phyloP scores from a whole-genome alignment of 202 grass and related monocot species.

The Digitaria exilis region DNA sequence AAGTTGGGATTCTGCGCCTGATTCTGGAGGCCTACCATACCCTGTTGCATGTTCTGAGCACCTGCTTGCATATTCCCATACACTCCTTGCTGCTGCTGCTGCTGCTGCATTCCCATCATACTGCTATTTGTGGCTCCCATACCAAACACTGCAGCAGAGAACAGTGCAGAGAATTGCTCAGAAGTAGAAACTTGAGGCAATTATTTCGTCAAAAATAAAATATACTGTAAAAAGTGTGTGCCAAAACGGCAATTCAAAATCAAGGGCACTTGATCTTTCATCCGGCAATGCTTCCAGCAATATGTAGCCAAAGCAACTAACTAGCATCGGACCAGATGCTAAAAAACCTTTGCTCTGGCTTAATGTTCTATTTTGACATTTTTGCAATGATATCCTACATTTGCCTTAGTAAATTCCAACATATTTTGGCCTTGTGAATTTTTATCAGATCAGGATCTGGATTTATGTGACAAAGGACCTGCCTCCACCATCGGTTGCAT shows the following conservation, averaged over 20 bases:
- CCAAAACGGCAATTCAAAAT: not conserved
- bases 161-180: not conserved
- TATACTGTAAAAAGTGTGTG: not conserved
- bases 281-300: not conserved
- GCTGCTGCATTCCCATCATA: slow-evolving; percentile 88
- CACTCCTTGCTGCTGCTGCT: slow-evolving; percentile 79
- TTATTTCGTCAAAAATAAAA: slow-evolving; percentile 1
- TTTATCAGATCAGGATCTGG: slow-evolving; percentile 3
- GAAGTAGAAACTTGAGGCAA: not conserved
- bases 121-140: slow-evolving; percentile 65
- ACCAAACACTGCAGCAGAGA: slow-evolving; percentile 67
- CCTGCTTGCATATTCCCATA: slow-evolving; percentile 73
- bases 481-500: not conserved
- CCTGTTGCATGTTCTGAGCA: slow-evolving; percentile 78
- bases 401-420: not conserved
- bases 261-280: slow-evolving; percentile 13
- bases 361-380: not conserved
- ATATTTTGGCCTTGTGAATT: slow-evolving; percentile 1
- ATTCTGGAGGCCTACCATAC: slow-evolving; percentile 83
- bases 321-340: not conserved
- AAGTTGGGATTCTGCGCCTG: slow-evolving; percentile 80
- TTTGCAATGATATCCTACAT: not conserved
- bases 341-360: not conserved
- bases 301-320: not conserved
- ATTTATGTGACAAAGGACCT: slow-evolving; percentile 6